Percentiles rank a stretch among this genome's conserved stretches.
phyloP scores from a whole-genome alignment of 2,329 filamentous ascomycete species.

The Neofusicoccum parvum region DNA sequence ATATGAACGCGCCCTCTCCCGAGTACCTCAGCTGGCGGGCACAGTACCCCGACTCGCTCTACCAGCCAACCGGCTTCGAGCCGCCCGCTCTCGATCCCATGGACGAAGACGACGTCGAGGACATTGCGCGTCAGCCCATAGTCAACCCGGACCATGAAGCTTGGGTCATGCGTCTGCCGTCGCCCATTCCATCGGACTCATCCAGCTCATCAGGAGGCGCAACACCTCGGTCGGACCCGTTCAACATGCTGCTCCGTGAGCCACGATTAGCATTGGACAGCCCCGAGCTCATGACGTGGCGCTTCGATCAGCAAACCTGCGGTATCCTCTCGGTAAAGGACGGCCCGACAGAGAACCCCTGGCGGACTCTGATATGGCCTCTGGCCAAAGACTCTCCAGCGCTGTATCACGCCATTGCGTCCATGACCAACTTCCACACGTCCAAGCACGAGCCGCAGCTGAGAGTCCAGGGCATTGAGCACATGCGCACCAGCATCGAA shows the following conservation, averaged over 20 bases:
- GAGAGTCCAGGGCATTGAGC: constrained; percentile 65
- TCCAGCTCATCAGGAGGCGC: constrained; percentile 34
- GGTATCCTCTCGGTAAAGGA: constrained; percentile 73
- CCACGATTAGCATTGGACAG: constrained; percentile 55
- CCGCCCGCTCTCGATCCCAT: constrained; percentile 31
- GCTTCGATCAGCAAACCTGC: constrained; percentile 68
- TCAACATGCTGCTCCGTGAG: constrained; percentile 44
- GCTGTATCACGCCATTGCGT: constrained; percentile 68
- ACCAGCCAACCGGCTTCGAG: constrained; percentile 34
- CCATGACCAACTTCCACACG: constrained; percentile 70
- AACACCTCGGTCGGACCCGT: constrained; percentile 22
- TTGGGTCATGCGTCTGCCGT: constrained; percentile 43
- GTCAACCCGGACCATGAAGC: constrained; percentile 33
- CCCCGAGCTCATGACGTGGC: constrained; percentile 62
- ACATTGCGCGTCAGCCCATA: constrained; percentile 51
- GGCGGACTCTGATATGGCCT: constrained; percentile 72
- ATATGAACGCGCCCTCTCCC: constrained; percentile 46
- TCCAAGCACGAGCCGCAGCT: constrained; percentile 60
- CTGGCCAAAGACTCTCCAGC: constrained; percentile 65
- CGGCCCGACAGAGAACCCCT: constrained; percentile 69
- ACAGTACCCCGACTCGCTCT: constrained; percentile 38
- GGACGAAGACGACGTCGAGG: constrained; percentile 54
- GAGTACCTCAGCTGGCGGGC: constrained; percentile 38
- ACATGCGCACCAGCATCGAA: constrained; percentile 67
- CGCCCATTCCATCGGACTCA: constrained; percentile 38